Conservation (phyloP, 805 yeast genomes). For the Diddensiella transvaalensis region DNA sequence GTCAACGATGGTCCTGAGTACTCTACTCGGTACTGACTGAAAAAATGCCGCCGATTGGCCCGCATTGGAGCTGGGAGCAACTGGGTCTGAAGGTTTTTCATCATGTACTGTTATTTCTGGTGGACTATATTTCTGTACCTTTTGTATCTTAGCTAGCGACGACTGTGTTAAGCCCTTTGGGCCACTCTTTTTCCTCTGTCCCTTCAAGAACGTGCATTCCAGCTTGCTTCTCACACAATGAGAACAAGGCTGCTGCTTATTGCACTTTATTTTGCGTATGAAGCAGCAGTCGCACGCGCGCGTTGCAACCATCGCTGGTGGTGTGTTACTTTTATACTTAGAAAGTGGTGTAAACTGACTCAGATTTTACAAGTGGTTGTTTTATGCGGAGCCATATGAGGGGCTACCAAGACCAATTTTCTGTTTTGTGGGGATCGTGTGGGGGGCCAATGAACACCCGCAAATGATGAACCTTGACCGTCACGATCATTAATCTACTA, state of each 20-base stretch:
- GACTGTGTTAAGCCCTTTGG: slow-evolving; percentile 11
- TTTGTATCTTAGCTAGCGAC: slow-evolving; percentile 6
- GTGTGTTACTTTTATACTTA: too few relatives aligned
- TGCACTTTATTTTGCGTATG: slow-evolving; percentile 17
- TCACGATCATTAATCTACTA: too few relatives aligned
- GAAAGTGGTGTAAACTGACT: too few relatives aligned
- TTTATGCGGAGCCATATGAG: too few relatives aligned
- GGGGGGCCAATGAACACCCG: background rate
- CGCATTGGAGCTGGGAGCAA: background rate
- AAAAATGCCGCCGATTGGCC: background rate
- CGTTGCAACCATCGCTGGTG: background rate
- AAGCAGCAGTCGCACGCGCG: slow-evolving; percentile 19
- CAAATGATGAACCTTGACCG: too few relatives aligned
- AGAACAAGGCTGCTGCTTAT: slow-evolving; percentile 12
- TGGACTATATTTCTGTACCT: slow-evolving; percentile 5
- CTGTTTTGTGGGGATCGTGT: background rate
- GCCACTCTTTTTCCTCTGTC: slow-evolving; percentile 15
- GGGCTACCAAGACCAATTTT: too few relatives aligned
- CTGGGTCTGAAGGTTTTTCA: background rate
- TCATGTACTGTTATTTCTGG: background rate
- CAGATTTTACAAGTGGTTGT: too few relatives aligned
- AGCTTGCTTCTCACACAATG: slow-evolving; percentile 13
- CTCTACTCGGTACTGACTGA: slow-evolving; percentile 4
- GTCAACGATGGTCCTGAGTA: slow-evolving; percentile 4
- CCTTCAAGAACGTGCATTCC: slow-evolving; percentile 13